Evolutionary conservation across 345 rosid genomes (phyloP), one percentile per base, ranked within the genome.

Genomic region (Zanthoxylum bungeanum): DNA sequence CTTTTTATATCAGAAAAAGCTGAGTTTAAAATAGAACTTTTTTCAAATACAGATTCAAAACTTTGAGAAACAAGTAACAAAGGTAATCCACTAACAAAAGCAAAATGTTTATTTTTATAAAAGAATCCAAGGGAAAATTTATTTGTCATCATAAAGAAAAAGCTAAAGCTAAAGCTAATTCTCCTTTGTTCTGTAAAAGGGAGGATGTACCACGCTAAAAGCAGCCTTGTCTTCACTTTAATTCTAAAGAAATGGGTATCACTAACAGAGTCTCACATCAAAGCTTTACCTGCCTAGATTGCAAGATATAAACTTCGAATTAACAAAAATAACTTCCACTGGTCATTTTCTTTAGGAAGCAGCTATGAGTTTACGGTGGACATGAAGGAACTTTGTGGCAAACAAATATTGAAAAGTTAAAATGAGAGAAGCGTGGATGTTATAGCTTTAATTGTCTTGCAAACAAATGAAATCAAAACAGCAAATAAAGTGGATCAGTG

Each of bases 111-210:
- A 30, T 6, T 44, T n/a, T 53, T 28, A 42, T 12, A 58, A 61
- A n/a, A 72, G 81, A 78, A 81, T 78, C 84, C 84, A 75, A 81
- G 75, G 46, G 57, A 49, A 68, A 64, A 47, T 59, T 66, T 40
- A 19, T 24, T 30, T 71, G 71, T 33, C 59, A 64, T 68, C n/a
- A 36, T 64, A 65, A 73, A 72, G 81, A 61, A 69, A 19, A 44
- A 44, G n/a, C n/a, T n/a, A 81, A 77, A 81, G 84, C 66, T 64
- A 69, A 75, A 76, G 52, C 42, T 30, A 55, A 27, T 59, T 69
- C 40, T 40, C 68, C 67, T 77, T 81, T 75, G 59, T 71, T 9
- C 58, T 64, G 69, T 66, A 21, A 75, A 72, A 77, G 77, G 51
- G 55, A 62, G 33, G 30, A 57, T 66, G 25, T 66, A 60, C 27